Evolutionary conservation across 169 alveolate species (phyloP).

Genomic region (Eimeria tenella): DNA sequence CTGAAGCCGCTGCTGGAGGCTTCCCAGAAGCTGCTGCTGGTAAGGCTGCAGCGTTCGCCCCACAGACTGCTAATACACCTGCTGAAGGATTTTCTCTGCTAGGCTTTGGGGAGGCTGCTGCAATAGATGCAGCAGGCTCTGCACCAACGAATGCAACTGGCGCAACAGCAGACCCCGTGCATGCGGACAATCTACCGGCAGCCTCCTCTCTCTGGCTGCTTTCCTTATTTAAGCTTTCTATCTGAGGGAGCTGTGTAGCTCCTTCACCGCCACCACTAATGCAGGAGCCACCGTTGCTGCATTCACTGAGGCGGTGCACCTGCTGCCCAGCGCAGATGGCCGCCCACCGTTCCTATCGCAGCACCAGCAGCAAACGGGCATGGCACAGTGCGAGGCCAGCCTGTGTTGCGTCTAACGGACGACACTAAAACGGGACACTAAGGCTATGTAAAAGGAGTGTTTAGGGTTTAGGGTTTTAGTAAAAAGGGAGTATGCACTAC

Average conservation of each 20-base stretch:
- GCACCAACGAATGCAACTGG: neutral
- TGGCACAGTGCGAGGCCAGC: neutral
- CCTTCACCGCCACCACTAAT: neutral
- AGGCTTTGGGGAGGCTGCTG: neutral
- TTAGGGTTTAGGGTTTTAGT: no score
- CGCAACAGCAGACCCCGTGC: neutral
- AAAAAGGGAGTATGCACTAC: no score
- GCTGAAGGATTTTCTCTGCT: neutral
- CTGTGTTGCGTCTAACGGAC: no score
- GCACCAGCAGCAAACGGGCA: neutral
- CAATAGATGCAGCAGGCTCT: neutral
- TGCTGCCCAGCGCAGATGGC: neutral
- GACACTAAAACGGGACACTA: no score
- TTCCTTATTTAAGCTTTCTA: no score
- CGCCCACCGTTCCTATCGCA: conserved; percentile 42
- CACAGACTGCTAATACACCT: neutral
- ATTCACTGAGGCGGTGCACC: neutral
- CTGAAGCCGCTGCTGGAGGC: neutral
- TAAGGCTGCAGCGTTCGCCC: neutral
- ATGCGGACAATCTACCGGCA: neutral
- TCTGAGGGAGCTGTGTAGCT: neutral
- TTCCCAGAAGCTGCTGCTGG: conserved; percentile 2
- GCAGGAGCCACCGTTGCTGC: neutral
- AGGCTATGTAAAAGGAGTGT: no score
- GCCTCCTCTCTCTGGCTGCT: neutral